Conservation (phyloP, 225 moss, liverwort and hornwort species). For the Pseudoscleropodium purum region DNA sequence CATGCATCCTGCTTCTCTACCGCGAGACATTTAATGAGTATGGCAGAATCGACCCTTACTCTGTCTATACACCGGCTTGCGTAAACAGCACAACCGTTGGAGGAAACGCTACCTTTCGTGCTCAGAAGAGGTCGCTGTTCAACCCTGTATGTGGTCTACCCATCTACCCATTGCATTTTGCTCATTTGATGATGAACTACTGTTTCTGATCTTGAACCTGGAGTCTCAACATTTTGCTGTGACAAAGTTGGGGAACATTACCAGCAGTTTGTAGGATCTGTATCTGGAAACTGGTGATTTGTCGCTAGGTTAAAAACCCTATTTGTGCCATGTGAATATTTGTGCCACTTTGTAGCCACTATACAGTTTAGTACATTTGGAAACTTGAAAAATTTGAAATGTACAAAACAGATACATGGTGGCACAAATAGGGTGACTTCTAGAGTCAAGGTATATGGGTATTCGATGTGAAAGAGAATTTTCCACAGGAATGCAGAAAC, state of each 20-base stretch:
- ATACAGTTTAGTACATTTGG: not conserved
- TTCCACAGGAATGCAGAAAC: not conserved
- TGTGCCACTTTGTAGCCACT: not conserved
- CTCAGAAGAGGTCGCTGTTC: not conserved
- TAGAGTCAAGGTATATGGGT: not conserved
- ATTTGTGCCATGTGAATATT: not conserved
- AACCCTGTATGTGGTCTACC: not conserved
- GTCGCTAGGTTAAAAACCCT: too few relatives aligned
- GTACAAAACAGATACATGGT: too few relatives aligned
- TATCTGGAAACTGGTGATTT: not conserved
- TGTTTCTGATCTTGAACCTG: not conserved
- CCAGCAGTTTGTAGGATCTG: not conserved
- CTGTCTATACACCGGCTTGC: conserved; percentile 46
- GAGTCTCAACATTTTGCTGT: too few relatives aligned
- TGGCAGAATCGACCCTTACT: conserved; percentile 49
- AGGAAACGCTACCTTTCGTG: not conserved
- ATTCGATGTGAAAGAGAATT: not conserved
- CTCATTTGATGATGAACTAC: not conserved
- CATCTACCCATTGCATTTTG: not conserved
- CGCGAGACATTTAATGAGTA: not conserved
- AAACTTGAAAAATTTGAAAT: not conserved
- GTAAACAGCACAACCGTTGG: not conserved
- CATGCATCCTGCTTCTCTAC: not conserved
- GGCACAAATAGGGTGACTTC: too few relatives aligned
- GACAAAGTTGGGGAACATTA: not conserved